Evolutionary conservation across 768 basidiomycete species (phyloP), one percentile per base, ranked within the genome.

Genomic region (Antrodiella citrinella): DNA sequence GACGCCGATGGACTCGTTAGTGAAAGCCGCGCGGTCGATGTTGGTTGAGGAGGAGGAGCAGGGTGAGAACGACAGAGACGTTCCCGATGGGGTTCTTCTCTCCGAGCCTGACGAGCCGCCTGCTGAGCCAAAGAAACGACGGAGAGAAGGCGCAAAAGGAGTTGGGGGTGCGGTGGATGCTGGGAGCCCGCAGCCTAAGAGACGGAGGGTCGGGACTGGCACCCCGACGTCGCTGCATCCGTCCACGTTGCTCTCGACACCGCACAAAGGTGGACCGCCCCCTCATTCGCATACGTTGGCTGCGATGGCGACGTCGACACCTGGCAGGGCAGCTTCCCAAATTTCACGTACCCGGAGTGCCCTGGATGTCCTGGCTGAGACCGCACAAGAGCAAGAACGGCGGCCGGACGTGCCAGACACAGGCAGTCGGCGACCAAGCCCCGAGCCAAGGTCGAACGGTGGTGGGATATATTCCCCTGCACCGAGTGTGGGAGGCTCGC

Each of bases 311-410:
- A 21, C 30, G 18, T 21, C 47, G 11, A 18, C 44, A 1, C 12
- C 15, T 26, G 12, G 2, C 43, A 15, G 3, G 24, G 11, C 23
- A 24, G n/a, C 46, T 47, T 38, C 47, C 23, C 38, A 19, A 39
- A 48, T 59, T 44, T 64, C 73, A 43, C 68, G 65, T 52, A 77
- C 78, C 52, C 54, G 55, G 26, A 63, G 62, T 49, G 85, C 81
- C 4, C 66, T 88, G 58, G 84, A 88, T 57, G 83, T 88, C 5
- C 67, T 87, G 26, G 86, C 85, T 1, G 84, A 86, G 60, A 83
- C 86, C 2, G 81, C 81, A 15, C 59, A 60, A 51, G 58, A 58
- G 49, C 58, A 62, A 38, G 59, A 62, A 25, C 45, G 59, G 30
- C 44, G 56, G 49, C 61, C n/a, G n/a, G n/a, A n/a, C n/a, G n/a